These are phyloP conservation scores for Cyberlindnera galapagoensis DNA, from an alignment of 805 yeast genomes.

Conservation along the genomic window DNA sequence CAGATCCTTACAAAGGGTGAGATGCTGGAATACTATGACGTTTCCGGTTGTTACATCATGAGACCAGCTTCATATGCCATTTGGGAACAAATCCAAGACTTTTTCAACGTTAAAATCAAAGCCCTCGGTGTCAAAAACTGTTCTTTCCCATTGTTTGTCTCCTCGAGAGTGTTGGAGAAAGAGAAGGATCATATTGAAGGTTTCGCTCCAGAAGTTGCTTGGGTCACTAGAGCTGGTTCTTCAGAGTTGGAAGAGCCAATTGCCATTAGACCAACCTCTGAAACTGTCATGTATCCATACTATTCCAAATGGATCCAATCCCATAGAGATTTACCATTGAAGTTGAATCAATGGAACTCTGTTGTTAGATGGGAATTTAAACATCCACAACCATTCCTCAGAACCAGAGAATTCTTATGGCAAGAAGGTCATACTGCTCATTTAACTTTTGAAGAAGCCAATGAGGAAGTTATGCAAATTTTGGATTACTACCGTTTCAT, in stretches of 20 bases:
- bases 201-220: slow-evolving; percentile 99
- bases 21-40: slow-evolving; percentile 97
- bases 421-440: slow-evolving; percentile 99
- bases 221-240: slow-evolving; percentile 96
- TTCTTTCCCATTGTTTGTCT: slow-evolving; percentile 98
- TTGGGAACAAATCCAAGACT: slow-evolving; percentile 91
- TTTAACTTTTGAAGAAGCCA: slow-evolving; percentile 75
- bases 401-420: slow-evolving; percentile 99
- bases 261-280: slow-evolving; percentile 99
- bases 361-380: slow-evolving; percentile 99
- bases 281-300: slow-evolving; percentile 99
- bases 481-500: slow-evolving; percentile 79
- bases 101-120: slow-evolving; percentile 79
- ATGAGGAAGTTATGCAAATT: slow-evolving; percentile 76
- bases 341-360: slow-evolving; percentile 98
- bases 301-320: slow-evolving; percentile 98
- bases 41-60: slow-evolving; percentile 96
- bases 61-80: slow-evolving; percentile 92
- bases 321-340: slow-evolving; percentile 94
- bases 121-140: slow-evolving; percentile 88
- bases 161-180: slow-evolving; percentile 84
- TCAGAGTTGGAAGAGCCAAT: slow-evolving; percentile 96
- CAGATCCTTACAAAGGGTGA: slow-evolving; percentile 96
- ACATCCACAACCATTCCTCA: slow-evolving; percentile 98
- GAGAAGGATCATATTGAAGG: slow-evolving; percentile 99